Percentiles rank a stretch among this genome's conserved stretches.
Conservation (phyloP, 176 grass and related monocot genomes). For the Triticum dicoccoides region DNA sequence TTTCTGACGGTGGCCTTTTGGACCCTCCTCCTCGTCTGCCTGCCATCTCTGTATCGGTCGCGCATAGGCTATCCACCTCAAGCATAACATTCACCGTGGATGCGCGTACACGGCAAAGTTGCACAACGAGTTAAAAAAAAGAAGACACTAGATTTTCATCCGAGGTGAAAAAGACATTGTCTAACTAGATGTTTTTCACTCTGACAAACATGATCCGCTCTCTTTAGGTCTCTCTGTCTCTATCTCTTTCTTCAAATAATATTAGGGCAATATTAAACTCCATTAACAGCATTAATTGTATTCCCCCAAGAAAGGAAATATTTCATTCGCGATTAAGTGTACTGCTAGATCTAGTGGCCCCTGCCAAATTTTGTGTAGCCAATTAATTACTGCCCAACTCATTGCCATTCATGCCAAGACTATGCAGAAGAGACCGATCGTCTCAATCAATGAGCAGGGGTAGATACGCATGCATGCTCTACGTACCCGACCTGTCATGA, state of each 20-base stretch:
- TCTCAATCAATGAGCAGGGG: not conserved
- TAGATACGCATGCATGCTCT: not conserved
- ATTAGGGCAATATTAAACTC: not conserved
- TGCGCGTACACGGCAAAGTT: not conserved
- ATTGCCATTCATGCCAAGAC: not conserved
- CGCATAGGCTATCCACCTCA: constrained; percentile 3
- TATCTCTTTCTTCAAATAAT: too few species aligned
- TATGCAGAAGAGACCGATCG: not conserved
- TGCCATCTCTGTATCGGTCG: not conserved
- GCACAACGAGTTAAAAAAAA: not conserved
- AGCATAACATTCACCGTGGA: not conserved
- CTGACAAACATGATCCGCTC: not conserved
- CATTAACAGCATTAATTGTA: not conserved
- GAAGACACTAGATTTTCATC: not conserved
- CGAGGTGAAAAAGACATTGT: not conserved
- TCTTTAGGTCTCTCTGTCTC: too few species aligned
- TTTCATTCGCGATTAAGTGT: not conserved
- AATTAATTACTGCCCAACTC: not conserved
- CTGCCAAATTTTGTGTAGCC: not conserved
- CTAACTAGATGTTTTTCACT: not conserved
- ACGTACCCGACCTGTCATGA: not conserved
- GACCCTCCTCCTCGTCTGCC: not conserved
- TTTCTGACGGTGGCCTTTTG: constrained; percentile 25
- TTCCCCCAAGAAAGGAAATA: not conserved
- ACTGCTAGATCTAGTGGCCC: not conserved